Percentiles rank a stretch among this genome's conserved stretches.
Conservation (phyloP, 2,329 filamentous ascomycete species). For the Iodosphaeria phyllophila region DNA sequence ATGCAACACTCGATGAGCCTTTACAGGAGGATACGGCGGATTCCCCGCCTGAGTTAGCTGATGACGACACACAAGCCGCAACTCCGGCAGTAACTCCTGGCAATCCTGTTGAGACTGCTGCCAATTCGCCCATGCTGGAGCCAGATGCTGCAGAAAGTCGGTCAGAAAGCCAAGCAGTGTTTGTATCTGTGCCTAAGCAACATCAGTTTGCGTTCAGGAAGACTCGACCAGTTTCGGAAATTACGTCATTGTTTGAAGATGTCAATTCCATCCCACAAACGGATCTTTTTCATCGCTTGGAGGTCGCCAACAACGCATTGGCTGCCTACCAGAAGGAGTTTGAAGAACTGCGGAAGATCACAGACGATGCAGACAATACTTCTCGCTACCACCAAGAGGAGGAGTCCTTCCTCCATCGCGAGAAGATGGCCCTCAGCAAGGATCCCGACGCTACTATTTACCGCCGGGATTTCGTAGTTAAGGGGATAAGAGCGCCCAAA, state of each 20-base stretch:
- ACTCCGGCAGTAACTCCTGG: conserved; percentile 9
- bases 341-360: conserved; percentile 26
- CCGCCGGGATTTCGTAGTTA: conserved; percentile 33
- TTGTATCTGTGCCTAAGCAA: too few species aligned
- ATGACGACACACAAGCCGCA: conserved; percentile 14
- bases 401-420: conserved; percentile 16
- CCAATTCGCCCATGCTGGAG: conserved; percentile 17
- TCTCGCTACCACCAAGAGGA: conserved; percentile 29
- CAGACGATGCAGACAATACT: conserved; percentile 39
- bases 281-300: conserved; percentile 25
- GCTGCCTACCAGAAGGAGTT: conserved; percentile 36
- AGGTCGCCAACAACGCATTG: conserved; percentile 25
- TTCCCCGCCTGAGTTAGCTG: conserved; percentile 9
- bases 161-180: too few species aligned
- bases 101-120: conserved; percentile 14
- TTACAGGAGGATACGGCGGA: conserved; percentile 7
- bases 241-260: conserved; percentile 26
- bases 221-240: conserved; percentile 29
- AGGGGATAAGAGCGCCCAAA: conserved; percentile 29
- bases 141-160: conserved; percentile 3
- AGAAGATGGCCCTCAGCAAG: conserved; percentile 22
- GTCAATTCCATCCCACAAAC: conserved; percentile 26
- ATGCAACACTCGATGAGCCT: conserved; percentile 7
- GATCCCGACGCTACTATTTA: conserved; percentile 22
- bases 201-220: conserved; percentile 28